Base-by-base conservation (phyloP, 1,139 yeast species). In the Blastobotrys illinoisensis region DNA sequence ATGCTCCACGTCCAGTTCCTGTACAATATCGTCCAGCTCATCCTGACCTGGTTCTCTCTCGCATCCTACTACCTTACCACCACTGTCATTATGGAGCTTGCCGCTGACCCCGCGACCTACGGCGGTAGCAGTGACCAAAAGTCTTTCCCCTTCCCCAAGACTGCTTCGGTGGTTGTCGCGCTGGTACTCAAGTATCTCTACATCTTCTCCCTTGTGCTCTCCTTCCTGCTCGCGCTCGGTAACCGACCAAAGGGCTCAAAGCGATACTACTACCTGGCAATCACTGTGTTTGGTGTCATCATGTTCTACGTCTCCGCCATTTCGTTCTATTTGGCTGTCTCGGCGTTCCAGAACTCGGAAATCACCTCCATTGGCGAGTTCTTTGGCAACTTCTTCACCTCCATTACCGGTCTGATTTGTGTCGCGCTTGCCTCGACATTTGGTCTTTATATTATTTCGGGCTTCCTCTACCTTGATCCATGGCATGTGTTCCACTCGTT, bases 401-500 rank as follows among this genome's bases (percentile, higher is more conserved):
- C 74, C 6, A 67, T 75, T 14, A 65, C 73, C 1, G 67, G 74
- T 7, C 59, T 74, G 54, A 86, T 91, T 60, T 83, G 90, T 48
- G 85, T 93, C 4, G 90, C 97, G 0, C 70, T 93, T 58, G 77
- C 85, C 18, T 88, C 97, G n/a, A 93, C 99, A 0, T 91, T 88
- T 69, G 99, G 98, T 1, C 75, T 93, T 50, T 93, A 91, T 69
- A 78, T 84, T 2, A 69, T 89, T 57, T 85, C 89, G 74, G 75
- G 71, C 6, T 63, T 89, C 24, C 69, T 89, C 40, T 90, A 89
- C 68, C 72, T 91, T 67, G 97, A 93, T 64, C 97, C 98, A 53
- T 90, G 97, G 98, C 99, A 93, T 66, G 84, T 89, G 81, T 49
- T 91, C 49, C 86, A 96, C 13, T 86, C 96, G 54, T 85, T 93